These are phyloP conservation scores for Metschnikowia orientalis DNA, from an alignment of 805 yeast species.

Conservation along the genomic window DNA sequence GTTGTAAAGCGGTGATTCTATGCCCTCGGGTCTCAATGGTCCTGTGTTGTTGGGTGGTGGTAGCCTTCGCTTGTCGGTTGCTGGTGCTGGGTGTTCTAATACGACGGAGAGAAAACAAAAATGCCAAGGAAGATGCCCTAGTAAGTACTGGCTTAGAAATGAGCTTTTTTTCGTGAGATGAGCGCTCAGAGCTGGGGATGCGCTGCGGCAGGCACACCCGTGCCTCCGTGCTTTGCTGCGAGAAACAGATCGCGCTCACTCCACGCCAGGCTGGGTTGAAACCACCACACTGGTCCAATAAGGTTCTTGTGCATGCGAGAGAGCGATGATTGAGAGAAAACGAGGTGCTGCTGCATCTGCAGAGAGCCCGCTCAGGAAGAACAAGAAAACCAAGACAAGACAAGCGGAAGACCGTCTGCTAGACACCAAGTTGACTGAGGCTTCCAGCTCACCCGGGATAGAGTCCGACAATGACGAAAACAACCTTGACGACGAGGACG, in stretches of 20 bases:
- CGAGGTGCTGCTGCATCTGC: conserved; percentile 23
- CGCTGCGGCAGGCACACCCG: conserved; percentile 2
- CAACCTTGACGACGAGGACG: conserved; percentile 17
- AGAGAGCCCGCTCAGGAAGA: conserved; percentile 23
- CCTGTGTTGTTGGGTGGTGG: background rate
- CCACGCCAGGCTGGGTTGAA: background rate
- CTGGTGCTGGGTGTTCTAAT: no score
- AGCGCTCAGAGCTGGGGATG: conserved; percentile 8
- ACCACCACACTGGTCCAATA: no score
- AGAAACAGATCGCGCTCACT: background rate
- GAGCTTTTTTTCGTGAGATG: conserved; percentile 7
- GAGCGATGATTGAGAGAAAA: conserved; percentile 37
- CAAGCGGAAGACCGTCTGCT: background rate
- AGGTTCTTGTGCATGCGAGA: no score
- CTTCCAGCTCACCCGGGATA: conserved; percentile 13
- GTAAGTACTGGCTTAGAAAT: conserved; percentile 1
- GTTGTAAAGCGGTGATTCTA: background rate
- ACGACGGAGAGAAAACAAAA: no score
- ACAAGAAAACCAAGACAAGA: conserved; percentile 15
- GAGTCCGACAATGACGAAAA: conserved; percentile 21
- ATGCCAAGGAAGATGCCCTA: no score
- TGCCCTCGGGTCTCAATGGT: background rate
- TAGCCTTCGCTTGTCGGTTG: background rate
- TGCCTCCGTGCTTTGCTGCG: background rate
- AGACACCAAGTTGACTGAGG: conserved; percentile 15